Percentiles rank a stretch among this genome's conserved stretches.
phyloP scores from a whole-genome alignment of 1,139 yeast genomes.

The Zygoascus sp. region DNA sequence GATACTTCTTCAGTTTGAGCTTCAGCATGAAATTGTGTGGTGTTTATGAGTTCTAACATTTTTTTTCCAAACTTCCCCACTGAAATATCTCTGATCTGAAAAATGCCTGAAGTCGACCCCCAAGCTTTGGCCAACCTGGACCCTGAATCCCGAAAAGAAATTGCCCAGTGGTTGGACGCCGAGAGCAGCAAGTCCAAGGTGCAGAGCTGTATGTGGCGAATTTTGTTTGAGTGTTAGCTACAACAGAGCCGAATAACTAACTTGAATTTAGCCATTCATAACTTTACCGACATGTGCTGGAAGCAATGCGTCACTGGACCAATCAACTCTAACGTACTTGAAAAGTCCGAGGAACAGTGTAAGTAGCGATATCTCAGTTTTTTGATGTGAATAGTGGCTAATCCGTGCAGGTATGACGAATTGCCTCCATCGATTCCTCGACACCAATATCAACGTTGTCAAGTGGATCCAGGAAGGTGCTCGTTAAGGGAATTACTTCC shows the following conservation, averaged over 20 bases:
- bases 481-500: constrained; percentile 1
- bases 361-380: constrained; percentile 16
- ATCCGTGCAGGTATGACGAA: constrained; percentile 45
- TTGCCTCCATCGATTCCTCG: constrained; percentile 82
- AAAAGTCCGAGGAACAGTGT: constrained; percentile 62
- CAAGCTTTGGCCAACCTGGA: constrained; percentile 58
- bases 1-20: constrained; percentile 2
- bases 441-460: constrained; percentile 81
- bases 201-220: constrained; percentile 47
- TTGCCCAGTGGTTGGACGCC: constrained; percentile 68
- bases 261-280: constrained; percentile 51
- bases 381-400: not conserved
- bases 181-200: constrained; percentile 87
- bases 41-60: not conserved
- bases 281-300: constrained; percentile 86
- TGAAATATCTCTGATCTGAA: constrained; percentile 5
- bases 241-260: not conserved
- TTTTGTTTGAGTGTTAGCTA: not conserved
- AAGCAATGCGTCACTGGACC: constrained; percentile 68
- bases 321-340: constrained; percentile 49
- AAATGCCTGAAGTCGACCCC: constrained; percentile 60
- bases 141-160: constrained; percentile 67
- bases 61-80: not conserved
- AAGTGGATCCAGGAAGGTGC: constrained; percentile 39
- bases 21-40: constrained; percentile 4